A percentile compares a stretch with the other conserved stretches of the same genome.
Evolutionary conservation across 805 yeast species (phyloP).

Genomic region (Yamadazyma ubonensis): DNA sequence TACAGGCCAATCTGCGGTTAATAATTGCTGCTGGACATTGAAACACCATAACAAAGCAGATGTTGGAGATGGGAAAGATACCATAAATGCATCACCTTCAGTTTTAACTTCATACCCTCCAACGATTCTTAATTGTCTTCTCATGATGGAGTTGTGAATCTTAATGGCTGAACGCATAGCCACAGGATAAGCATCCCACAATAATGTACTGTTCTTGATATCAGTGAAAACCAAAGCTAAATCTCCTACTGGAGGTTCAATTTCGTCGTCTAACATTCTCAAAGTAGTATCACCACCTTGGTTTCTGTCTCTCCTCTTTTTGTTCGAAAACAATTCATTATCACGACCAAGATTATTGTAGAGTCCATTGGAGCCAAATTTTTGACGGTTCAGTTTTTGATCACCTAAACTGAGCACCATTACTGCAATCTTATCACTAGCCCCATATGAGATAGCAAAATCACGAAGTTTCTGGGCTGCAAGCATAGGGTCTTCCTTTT

Average conservation of each 20-base stretch:
- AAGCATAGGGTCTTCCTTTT: constrained; percentile 75
- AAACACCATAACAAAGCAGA: constrained; percentile 93
- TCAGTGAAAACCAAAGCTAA: constrained; percentile 96
- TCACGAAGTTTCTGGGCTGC: constrained; percentile 95
- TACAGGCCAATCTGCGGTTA: constrained; percentile 89
- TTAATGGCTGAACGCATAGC: constrained; percentile 97
- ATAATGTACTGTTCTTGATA: constrained; percentile 86
- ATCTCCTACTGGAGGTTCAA: constrained; percentile 92
- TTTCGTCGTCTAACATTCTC: constrained; percentile 84
- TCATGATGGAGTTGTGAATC: constrained; percentile 90
- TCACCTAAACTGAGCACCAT: constrained; percentile 73
- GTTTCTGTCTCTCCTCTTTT: constrained; percentile 32
- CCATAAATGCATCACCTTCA: constrained; percentile 99
- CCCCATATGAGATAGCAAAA: constrained; percentile 91
- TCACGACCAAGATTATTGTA: constrained; percentile 41
- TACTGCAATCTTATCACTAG: constrained; percentile 73
- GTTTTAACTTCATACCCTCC: constrained; percentile 99
- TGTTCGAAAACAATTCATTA: constrained; percentile 31
- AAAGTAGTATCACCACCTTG: constrained; percentile 65
- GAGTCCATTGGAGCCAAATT: constrained; percentile 27
- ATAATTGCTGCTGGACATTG: constrained; percentile 81
- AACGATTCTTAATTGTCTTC: constrained; percentile 84
- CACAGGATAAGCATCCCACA: constrained; percentile 91
- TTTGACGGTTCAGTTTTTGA: constrained; percentile 33
- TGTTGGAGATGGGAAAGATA: constrained; percentile 89